Evolutionary conservation across 805 yeast species (phyloP).

Genomic region (Isabelozyma gotoi): DNA sequence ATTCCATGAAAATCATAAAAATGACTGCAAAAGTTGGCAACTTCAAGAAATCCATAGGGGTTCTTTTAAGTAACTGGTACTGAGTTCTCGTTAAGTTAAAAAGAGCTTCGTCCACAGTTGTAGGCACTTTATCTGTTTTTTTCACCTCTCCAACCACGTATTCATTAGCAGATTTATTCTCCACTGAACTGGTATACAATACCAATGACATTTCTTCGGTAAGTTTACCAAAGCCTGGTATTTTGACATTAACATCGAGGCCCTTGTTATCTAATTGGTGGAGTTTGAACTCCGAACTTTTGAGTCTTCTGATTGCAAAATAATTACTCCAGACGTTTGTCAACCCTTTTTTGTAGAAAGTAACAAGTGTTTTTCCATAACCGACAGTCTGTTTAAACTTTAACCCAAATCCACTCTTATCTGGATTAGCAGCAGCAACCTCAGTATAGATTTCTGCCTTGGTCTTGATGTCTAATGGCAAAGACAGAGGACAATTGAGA

Average conservation of each 20-base stretch:
- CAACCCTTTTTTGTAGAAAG: conserved; percentile 60
- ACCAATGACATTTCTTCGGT: conserved; percentile 33
- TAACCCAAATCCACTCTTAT: conserved; percentile 12
- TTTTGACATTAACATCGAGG: conserved; percentile 19
- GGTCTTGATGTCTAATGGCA: conserved; percentile 28
- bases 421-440: conserved; percentile 18
- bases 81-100: conserved; percentile 48
- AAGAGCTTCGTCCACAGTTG: conserved; percentile 12
- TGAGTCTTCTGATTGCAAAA: conserved; percentile 13
- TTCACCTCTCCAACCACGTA: conserved; percentile 17
- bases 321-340: conserved; percentile 52
- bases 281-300: conserved; percentile 15
- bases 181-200: conserved; percentile 37
- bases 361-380: conserved; percentile 45
- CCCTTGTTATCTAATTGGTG: conserved; percentile 11
- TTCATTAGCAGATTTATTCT: conserved; percentile 23
- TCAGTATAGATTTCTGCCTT: conserved; percentile 25
- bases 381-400: conserved; percentile 39
- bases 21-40: conserved; percentile 53
- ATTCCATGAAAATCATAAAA: conserved; percentile 50
- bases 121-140: conserved; percentile 9
- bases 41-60: conserved; percentile 49
- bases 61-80: conserved; percentile 50
- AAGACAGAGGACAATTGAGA: conserved; percentile 28
- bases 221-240: conserved; percentile 36